Conservation (phyloP, 73 alveolate species). For the Blepharisma stoltei region DNA sequence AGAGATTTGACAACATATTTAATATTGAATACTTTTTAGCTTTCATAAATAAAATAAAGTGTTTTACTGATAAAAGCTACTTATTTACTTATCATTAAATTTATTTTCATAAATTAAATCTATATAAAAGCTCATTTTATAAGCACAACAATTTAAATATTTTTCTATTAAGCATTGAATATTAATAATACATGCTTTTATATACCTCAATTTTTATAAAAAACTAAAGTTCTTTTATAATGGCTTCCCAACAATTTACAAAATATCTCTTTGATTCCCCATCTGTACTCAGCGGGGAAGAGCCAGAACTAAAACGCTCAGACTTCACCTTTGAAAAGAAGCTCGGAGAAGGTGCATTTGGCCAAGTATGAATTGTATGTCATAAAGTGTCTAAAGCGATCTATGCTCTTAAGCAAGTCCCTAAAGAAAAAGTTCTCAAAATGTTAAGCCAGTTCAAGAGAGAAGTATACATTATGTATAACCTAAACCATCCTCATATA, state of each 20-base stretch:
- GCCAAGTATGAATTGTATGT: slow-evolving; percentile 24
- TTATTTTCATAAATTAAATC: too few species aligned
- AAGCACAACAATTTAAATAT: too few species aligned
- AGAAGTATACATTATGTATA: slow-evolving; percentile 91
- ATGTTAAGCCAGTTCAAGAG: slow-evolving; percentile 35
- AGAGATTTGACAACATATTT: too few species aligned
- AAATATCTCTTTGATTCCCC: slow-evolving; percentile 32
- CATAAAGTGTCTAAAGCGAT: slow-evolving; percentile 9
- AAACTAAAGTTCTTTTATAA: too few species aligned
- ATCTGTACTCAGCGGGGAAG: slow-evolving; percentile 20
- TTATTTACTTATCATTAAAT: too few species aligned
- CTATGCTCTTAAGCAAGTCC: slow-evolving; percentile 22
- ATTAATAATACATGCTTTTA: too few species aligned
- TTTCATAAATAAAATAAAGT: too few species aligned
- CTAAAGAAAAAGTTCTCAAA: slow-evolving; percentile 25
- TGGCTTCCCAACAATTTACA: background rate
- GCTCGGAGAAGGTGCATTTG: slow-evolving; percentile 35
- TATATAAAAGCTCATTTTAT: too few species aligned
- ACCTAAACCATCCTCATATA: slow-evolving; percentile 83
- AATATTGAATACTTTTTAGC: too few species aligned
- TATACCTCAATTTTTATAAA: too few species aligned
- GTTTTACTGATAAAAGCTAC: too few species aligned
- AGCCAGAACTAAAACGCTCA: background rate
- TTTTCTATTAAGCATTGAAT: too few species aligned
- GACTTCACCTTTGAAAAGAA: slow-evolving; percentile 22